A percentile compares a stretch with the other conserved stretches of the same genome.
Conservation (phyloP, 345 rosid genomes). For the Acer yangbiense region DNA sequence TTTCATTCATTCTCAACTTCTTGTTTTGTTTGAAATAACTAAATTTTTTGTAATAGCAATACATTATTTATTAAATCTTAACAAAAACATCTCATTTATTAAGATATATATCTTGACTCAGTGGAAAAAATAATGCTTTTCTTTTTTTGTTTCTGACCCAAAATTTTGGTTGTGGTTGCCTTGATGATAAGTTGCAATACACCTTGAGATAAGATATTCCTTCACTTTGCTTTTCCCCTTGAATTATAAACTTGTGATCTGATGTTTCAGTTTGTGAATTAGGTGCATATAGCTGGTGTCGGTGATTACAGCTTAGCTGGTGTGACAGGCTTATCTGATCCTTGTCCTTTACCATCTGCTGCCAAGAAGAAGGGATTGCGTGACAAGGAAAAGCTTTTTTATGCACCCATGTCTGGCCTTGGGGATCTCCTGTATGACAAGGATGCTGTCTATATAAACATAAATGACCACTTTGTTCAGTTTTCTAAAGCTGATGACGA, state of each 20-base stretch:
- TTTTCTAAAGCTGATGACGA: conserved; percentile 72
- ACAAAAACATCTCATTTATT: neutral
- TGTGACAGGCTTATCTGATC: conserved; percentile 78
- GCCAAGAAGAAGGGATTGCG: conserved; percentile 84
- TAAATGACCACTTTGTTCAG: conserved; percentile 89
- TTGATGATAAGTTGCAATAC: neutral
- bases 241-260: conserved; percentile 9
- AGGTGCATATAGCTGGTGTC: conserved; percentile 99
- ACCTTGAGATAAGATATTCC: neutral
- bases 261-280: conserved; percentile 21
- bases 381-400: conserved; percentile 86
- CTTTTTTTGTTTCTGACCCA: neutral
- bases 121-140: neutral
- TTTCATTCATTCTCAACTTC: neutral
- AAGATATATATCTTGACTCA: neutral
- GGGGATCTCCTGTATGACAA: conserved; percentile 95
- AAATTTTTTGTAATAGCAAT: neutral
- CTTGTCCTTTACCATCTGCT: conserved; percentile 95
- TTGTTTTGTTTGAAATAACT: neutral
- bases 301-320: conserved; percentile 87
- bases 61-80: neutral
- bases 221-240: neutral
- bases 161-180: neutral
- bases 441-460: conserved; percentile 96
- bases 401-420: conserved; percentile 98